These are phyloP conservation scores for Xerocomus potaroensis DNA, from an alignment of 768 basidiomycete genomes.

Conservation along the genomic window DNA sequence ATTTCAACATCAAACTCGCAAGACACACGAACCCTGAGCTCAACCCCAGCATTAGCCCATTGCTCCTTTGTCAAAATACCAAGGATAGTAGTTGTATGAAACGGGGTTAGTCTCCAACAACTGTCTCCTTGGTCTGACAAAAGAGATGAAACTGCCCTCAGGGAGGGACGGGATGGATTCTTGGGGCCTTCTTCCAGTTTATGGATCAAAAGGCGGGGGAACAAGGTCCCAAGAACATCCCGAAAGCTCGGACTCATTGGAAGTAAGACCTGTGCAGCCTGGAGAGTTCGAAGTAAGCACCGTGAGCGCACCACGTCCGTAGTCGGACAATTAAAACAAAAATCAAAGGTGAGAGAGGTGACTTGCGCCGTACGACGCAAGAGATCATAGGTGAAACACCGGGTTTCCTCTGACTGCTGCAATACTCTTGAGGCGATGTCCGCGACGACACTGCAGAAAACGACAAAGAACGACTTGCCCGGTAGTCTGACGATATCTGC, in stretches of 20 bases:
- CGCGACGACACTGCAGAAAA: slow-evolving; percentile 44
- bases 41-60: slow-evolving; percentile 33
- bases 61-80: slow-evolving; percentile 37
- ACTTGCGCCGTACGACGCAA: slow-evolving; percentile 39
- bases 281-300: slow-evolving; percentile 39
- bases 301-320: slow-evolving; percentile 33
- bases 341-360: slow-evolving; percentile 39
- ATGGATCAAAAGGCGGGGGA: slow-evolving; percentile 25
- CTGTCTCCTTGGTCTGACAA: slow-evolving; percentile 25
- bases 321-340: slow-evolving; percentile 36
- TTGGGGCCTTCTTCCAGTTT: slow-evolving; percentile 43
- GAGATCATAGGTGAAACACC: slow-evolving; percentile 50
- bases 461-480: slow-evolving; percentile 37
- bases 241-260: slow-evolving; percentile 22
- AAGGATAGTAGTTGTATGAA: slow-evolving; percentile 31
- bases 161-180: slow-evolving; percentile 13
- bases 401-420: slow-evolving; percentile 39
- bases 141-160: slow-evolving; percentile 16
- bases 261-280: slow-evolving; percentile 25
- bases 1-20: not conserved
- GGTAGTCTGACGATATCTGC: slow-evolving; percentile 36
- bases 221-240: slow-evolving; percentile 31
- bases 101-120: slow-evolving; percentile 31
- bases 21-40: slow-evolving; percentile 30
- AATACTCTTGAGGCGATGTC: slow-evolving; percentile 42